Percentiles rank a stretch among this genome's conserved stretches.
Conservation (phyloP, 371 early-diverging fungal genomes). For the Coemansia sp. region DNA sequence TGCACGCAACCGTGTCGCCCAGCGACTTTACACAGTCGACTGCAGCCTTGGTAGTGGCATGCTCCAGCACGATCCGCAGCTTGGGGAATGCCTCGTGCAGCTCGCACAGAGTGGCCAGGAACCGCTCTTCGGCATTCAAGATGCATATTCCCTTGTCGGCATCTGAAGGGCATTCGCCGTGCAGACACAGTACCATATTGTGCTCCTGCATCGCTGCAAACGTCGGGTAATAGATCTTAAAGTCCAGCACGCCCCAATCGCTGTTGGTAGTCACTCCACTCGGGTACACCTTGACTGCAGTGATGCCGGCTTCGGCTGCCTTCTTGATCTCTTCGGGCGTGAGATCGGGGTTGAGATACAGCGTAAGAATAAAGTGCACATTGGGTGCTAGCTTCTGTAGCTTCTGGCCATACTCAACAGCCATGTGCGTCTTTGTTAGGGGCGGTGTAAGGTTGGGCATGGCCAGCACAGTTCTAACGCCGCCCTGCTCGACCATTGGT, state of each 20-base stretch:
- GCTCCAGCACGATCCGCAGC: conserved; percentile 94
- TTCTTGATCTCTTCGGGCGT: conserved; percentile 87
- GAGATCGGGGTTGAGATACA: conserved; percentile 85
- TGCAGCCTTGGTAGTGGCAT: conserved; percentile 92
- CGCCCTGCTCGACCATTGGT: conserved; percentile 76
- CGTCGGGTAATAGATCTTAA: conserved; percentile 85
- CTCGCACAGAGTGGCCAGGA: conserved; percentile 79
- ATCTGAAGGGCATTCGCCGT: conserved; percentile 94
- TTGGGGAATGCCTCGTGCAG: conserved; percentile 88
- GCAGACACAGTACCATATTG: conserved; percentile 92
- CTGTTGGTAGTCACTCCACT: conserved; percentile 98
- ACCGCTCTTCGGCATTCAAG: conserved; percentile 94
- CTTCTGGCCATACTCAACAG: conserved; percentile 78
- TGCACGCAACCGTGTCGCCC: conserved; percentile 90
- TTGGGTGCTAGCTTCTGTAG: conserved; percentile 81
- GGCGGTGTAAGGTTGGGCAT: conserved; percentile 97
- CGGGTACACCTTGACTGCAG: conserved; percentile 96
- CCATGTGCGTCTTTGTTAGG: conserved; percentile 82
- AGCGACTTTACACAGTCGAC: conserved; percentile 89
- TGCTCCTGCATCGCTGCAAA: conserved; percentile 94
- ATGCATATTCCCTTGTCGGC: conserved; percentile 82
- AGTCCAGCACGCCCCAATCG: conserved; percentile 90
- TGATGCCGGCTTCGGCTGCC: conserved; percentile 84
- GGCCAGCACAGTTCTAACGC: conserved; percentile 86
- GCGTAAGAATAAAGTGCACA: conserved; percentile 89